Evolutionary conservation across 805 yeast species (phyloP).

Genomic region (Sugiyamaella valdiviana): DNA sequence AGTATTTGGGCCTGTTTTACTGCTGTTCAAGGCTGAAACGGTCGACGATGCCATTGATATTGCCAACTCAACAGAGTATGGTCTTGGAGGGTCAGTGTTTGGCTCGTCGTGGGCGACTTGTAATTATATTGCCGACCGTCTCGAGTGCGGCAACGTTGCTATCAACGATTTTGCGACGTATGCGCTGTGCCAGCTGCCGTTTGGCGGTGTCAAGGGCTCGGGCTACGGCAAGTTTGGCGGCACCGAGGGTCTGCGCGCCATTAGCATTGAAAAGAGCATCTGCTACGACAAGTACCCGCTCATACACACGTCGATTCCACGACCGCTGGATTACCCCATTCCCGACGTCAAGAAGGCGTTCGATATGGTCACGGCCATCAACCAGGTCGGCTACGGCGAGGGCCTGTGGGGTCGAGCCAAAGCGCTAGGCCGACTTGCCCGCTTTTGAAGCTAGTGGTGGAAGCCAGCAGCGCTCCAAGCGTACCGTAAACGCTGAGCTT

Average conservation of each 20-base stretch:
- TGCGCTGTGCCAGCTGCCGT: constrained; percentile 92
- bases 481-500: too few species aligned
- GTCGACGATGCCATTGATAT: constrained; percentile 64
- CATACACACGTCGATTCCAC: constrained; percentile 74
- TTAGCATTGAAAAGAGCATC: constrained; percentile 80
- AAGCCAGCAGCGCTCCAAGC: too few species aligned
- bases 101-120: constrained; percentile 57
- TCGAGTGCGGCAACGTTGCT: constrained; percentile 88
- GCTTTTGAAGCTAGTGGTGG: too few species aligned
- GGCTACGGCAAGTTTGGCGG: constrained; percentile 99
- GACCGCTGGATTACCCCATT: constrained; percentile 88
- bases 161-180: constrained; percentile 97
- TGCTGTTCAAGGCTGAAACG: constrained; percentile 64
- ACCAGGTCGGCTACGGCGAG: constrained; percentile 67
- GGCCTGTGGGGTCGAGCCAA: constrained; percentile 52
- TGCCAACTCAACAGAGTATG: constrained; percentile 82
- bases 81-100: constrained; percentile 88
- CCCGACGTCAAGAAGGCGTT: constrained; percentile 76
- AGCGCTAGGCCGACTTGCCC: constrained; percentile 17
- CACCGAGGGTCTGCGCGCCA: constrained; percentile 88
- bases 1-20: constrained; percentile 89
- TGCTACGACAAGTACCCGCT: constrained; percentile 79
- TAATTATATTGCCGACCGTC: constrained; percentile 52
- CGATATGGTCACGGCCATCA: constrained; percentile 76
- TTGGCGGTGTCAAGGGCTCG: constrained; percentile 88